Evolutionary conservation across 2,329 filamentous ascomycete species (phyloP), one percentile per base, ranked within the genome.

Genomic region (Penicillium vulpinum): DNA sequence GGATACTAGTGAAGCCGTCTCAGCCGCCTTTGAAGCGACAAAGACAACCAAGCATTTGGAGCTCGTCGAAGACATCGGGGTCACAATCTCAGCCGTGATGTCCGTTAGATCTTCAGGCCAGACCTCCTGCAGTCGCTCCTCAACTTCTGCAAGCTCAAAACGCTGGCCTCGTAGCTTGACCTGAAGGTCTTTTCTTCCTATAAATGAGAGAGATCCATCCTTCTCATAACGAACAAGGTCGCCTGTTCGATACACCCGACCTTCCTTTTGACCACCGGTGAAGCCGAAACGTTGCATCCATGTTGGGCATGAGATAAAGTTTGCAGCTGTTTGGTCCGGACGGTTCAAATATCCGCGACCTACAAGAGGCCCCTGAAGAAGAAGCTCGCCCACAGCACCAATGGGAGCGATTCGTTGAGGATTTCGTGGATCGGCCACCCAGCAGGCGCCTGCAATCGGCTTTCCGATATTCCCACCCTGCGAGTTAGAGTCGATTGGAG

Each of bases 191-290:
- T 59, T 61, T 28, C 63, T 54, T n/a, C 59, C 61, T n/a, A 61
- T n/a, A 18, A 51, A 56, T 1, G 8, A 22, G 4, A 65, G 43
- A 6, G 58, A 50, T 5, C 63, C 64, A 16, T 70, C 63, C 3
- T 54, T 47, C 38, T 67, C 60, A 50, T 69, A 70, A 35, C 57
- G 61, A 2, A 66, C 67, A 18, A 73, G 57, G 51, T 75, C 73
- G 0, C 73, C 73, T 6, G 70, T 74, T 48, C 62, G 66, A 54
- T 73, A 75, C 1, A 72, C n/a, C 10, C 67, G 63, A 6, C 60
- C 29, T 31, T 31, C 29, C 29, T 31, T 31, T 10, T 3, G 10
- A 13, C 29, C 57, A 43, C 9, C 24, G 5, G 24, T 7, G 22
- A 43, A 5, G 40, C 40, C 40, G n/a, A 26, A 16, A 28, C 1